These are phyloP conservation scores for Chaetomiaceae sp. DNA, from an alignment of 2,329 filamentous ascomycete genomes.

Conservation along the genomic window DNA sequence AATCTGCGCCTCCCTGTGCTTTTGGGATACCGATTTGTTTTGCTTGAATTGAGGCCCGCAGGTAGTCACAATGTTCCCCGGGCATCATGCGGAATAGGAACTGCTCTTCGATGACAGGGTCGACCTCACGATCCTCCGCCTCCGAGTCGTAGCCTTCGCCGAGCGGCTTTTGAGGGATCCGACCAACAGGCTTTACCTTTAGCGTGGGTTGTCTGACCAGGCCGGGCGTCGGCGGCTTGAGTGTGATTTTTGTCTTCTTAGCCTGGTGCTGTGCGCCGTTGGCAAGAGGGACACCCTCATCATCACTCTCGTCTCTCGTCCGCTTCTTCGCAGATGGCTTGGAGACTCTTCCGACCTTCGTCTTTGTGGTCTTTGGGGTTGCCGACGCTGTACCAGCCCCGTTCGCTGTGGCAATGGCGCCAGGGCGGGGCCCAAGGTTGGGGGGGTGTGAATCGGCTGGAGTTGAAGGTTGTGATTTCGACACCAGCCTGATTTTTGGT, in stretches of 20 bases:
- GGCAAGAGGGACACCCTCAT: conserved; percentile 31
- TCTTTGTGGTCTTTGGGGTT: conserved; percentile 37
- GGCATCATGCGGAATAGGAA: conserved; percentile 86
- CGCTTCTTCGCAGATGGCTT: conserved; percentile 63
- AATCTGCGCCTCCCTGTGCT: conserved; percentile 65
- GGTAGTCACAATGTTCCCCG: conserved; percentile 78
- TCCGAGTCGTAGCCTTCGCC: conserved; percentile 97
- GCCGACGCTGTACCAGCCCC: conserved; percentile 10
- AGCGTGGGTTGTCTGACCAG: conserved; percentile 39
- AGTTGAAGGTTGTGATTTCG: conserved; percentile 26
- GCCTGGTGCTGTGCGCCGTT: conserved; percentile 30
- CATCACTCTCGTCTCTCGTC: conserved; percentile 50
- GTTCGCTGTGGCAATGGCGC: conserved; percentile 7
- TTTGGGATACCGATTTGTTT: conserved; percentile 60
- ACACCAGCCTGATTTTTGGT: conserved; percentile 26
- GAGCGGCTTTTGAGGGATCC: conserved; percentile 61
- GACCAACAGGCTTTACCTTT: conserved; percentile 48
- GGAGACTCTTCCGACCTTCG: conserved; percentile 55
- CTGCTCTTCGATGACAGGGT: conserved; percentile 85
- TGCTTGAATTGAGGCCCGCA: conserved; percentile 44
- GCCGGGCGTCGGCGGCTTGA: conserved; percentile 32
- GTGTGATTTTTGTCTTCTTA: conserved; percentile 53
- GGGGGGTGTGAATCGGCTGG: conserved; percentile 24
- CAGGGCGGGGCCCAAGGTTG: not conserved
- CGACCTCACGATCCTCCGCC: conserved; percentile 80